Evolutionary conservation across 805 yeast genomes (phyloP).

Genomic region (Blastobotrys terrestris): DNA sequence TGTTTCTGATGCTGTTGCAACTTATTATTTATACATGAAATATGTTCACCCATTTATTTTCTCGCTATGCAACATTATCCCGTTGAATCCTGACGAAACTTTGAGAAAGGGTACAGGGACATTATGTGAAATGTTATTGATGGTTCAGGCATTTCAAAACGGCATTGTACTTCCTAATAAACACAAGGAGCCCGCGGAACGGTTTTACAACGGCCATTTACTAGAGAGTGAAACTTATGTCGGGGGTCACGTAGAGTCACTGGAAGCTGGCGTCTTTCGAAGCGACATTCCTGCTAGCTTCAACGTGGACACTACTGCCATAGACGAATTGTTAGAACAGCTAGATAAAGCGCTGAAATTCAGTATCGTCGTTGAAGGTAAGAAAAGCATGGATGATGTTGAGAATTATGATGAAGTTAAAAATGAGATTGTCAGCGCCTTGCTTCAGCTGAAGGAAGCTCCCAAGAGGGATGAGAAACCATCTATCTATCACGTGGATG

Average conservation of each 20-base stretch:
- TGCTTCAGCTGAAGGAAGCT: slow-evolving; percentile 52
- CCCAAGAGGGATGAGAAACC: slow-evolving; percentile 75
- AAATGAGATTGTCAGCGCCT: slow-evolving; percentile 45
- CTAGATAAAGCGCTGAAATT: slow-evolving; percentile 73
- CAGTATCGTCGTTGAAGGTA: slow-evolving; percentile 76
- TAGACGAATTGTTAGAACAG: slow-evolving; percentile 71
- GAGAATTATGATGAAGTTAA: slow-evolving; percentile 73
- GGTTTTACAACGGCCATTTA: slow-evolving; percentile 91
- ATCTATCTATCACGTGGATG: slow-evolving; percentile 93
- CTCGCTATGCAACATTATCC: slow-evolving; percentile 91
- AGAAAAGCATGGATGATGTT: slow-evolving; percentile 66
- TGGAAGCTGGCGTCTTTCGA: slow-evolving; percentile 97
- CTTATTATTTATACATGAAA: slow-evolving; percentile 90
- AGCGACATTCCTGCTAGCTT: slow-evolving; percentile 77
- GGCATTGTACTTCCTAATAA: slow-evolving; percentile 84
- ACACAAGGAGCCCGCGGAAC: slow-evolving; percentile 87
- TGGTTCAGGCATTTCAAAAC: slow-evolving; percentile 86
- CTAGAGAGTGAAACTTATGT: slow-evolving; percentile 95
- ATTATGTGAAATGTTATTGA: slow-evolving; percentile 91
- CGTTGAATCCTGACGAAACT: slow-evolving; percentile 93
- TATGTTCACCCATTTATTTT: slow-evolving; percentile 96
- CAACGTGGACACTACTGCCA: slow-evolving; percentile 70
- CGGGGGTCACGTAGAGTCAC: slow-evolving; percentile 97
- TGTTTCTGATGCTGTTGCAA: slow-evolving; percentile 98
- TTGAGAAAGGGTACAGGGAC: slow-evolving; percentile 98